Conservation (phyloP, 2,329 filamentous ascomycete genomes). For the Hirsutella thompsonii region DNA sequence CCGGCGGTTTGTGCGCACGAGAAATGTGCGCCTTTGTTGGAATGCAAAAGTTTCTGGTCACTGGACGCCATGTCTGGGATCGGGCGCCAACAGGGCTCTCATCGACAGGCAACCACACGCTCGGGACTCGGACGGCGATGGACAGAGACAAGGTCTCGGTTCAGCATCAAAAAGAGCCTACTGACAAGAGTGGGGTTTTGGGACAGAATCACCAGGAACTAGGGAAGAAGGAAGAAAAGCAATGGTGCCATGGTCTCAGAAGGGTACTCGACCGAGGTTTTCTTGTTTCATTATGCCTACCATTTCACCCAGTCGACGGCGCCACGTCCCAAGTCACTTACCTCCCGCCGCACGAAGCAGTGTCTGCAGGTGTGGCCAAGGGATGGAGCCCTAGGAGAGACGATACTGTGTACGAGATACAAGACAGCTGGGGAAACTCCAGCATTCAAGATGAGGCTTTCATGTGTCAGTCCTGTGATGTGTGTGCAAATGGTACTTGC, state of each 20-base stretch:
- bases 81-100: slow-evolving; percentile 1
- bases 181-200: slow-evolving; percentile 7
- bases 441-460: slow-evolving; percentile 2
- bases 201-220: slow-evolving; percentile 5
- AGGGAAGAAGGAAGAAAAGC: slow-evolving; percentile 4
- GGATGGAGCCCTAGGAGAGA: too few relatives aligned
- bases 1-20: neutral
- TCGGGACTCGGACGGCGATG: neutral
- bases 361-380: too few relatives aligned
- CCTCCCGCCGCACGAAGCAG: too few relatives aligned
- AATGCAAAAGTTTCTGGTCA: slow-evolving; percentile 15
- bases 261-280: slow-evolving; percentile 3
- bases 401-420: too few relatives aligned
- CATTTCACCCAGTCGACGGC: neutral
- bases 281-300: slow-evolving; percentile 2
- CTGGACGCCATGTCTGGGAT: slow-evolving; percentile 19
- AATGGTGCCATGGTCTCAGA: slow-evolving; percentile 6
- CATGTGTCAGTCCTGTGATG: too few relatives aligned
- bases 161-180: slow-evolving; percentile 1
- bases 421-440: too few relatives aligned
- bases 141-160: neutral
- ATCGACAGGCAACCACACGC: slow-evolving; percentile 2
- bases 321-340: neutral
- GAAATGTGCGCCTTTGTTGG: slow-evolving; percentile 7
- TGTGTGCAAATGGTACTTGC: too few relatives aligned